These are phyloP conservation scores for Podila horticola DNA, from an alignment of 192 early-diverging fungal genomes.

Conservation along the genomic window DNA sequence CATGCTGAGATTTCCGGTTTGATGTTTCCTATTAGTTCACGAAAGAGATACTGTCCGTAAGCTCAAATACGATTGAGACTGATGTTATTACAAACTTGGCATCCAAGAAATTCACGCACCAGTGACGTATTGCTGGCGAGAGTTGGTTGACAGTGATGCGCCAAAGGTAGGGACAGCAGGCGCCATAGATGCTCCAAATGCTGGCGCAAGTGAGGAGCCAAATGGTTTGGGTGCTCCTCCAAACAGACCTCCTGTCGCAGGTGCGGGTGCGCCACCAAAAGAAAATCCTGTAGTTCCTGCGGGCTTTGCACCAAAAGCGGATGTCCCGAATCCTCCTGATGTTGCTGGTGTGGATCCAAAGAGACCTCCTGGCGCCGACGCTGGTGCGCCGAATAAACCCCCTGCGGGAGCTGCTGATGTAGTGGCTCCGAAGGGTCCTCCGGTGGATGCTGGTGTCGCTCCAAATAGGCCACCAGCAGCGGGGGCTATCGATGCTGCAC, in stretches of 20 bases:
- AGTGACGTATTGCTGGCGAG: constrained; percentile 53
- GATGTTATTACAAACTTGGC: constrained; percentile 2
- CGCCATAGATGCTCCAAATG: constrained; percentile 36
- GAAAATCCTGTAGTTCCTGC: constrained; percentile 20
- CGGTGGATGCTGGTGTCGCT: constrained; percentile 21
- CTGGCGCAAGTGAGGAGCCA: neutral
- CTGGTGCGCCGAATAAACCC: constrained; percentile 20
- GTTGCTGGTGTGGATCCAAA: constrained; percentile 16
- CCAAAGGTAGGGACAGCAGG: constrained; percentile 32
- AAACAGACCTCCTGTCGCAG: constrained; percentile 34
- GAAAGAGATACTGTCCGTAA: neutral
- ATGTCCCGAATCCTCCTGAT: constrained; percentile 20
- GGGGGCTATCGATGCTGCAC: constrained; percentile 1
- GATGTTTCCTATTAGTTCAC: constrained; percentile 19
- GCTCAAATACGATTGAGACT: neutral
- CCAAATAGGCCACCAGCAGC: constrained; percentile 24
- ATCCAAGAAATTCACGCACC: constrained; percentile 6
- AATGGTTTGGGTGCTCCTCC: constrained; percentile 43
- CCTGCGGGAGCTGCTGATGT: constrained; percentile 14
- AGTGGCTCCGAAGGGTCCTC: constrained; percentile 47
- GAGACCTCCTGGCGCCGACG: constrained; percentile 46
- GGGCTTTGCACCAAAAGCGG: neutral
- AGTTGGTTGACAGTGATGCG: constrained; percentile 52
- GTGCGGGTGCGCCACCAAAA: constrained; percentile 38
- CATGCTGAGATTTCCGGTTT: constrained; percentile 55